A percentile compares a stretch with the other conserved stretches of the same genome.
Evolutionary conservation across 2,329 filamentous ascomycete species (phyloP).

Genomic region (Colletotrichum lentis): DNA sequence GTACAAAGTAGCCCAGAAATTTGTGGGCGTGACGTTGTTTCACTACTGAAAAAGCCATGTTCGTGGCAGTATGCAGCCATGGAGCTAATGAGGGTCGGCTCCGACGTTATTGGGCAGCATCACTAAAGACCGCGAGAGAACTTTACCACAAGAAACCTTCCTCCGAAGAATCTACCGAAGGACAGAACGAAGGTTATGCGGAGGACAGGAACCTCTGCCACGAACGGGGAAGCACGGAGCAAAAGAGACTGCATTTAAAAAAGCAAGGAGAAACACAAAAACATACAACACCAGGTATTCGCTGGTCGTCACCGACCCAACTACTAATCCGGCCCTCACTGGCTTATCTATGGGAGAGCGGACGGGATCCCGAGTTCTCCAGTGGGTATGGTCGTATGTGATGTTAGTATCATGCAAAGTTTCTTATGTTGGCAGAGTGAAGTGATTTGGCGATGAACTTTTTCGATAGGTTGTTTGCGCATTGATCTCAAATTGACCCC

Average conservation of each 20-base stretch:
- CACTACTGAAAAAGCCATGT: too few relatives aligned
- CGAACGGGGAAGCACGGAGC: too few relatives aligned
- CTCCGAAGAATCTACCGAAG: too few relatives aligned
- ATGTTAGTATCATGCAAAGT: fast-evolving
- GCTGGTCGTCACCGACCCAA: conserved; percentile 19
- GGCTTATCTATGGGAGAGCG: conserved; percentile 19
- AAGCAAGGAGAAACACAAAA: too few relatives aligned
- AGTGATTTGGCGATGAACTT: neutral
- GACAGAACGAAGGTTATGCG: too few relatives aligned
- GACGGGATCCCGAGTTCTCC: conserved; percentile 18
- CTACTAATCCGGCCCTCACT: conserved; percentile 12
- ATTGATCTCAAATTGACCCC: too few relatives aligned
- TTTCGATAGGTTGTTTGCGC: too few relatives aligned
- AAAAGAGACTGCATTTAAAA: neutral
- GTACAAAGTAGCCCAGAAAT: too few relatives aligned
- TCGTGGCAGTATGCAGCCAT: too few relatives aligned
- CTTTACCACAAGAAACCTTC: neutral
- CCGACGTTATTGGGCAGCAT: neutral
- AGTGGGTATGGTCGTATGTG: conserved; percentile 20
- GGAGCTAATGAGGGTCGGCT: neutral
- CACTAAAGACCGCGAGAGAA: too few relatives aligned
- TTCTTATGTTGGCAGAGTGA: fast-evolving
- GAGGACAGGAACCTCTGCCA: too few relatives aligned
- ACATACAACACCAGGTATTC: conserved; percentile 19
- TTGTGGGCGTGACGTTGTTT: too few relatives aligned